Base-by-base conservation (phyloP, 1,139 yeast genomes). In the Candida anutae region DNA sequence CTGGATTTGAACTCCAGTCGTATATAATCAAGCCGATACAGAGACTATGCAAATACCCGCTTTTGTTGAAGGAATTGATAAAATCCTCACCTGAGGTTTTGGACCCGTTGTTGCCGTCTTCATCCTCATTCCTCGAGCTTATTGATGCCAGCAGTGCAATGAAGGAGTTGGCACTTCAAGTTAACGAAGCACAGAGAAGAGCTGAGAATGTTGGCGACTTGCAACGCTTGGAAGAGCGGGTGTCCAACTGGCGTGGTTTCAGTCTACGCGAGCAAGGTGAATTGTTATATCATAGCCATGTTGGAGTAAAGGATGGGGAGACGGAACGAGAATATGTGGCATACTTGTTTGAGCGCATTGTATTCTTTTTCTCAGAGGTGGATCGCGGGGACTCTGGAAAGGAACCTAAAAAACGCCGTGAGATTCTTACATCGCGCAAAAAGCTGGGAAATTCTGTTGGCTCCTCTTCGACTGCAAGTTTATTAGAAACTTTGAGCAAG, bases 231-330 rank as follows among this genome's bases (percentile, higher is more conserved):
- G 67, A 71, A 30, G 82, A 75, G 23, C 69, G 90, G 34, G 93
- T 88, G 9, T 64, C 70, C 23, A 94, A 88, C 53, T 90, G 98
- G 98, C 74, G 88, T 42, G 97, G 96, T n/a, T 88, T 85, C 53
- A 77, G 77, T 38, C 62, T 83, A 29, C 69, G 68, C 35, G 83
- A 78, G 41, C 85, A 87, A 54, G 98, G 99, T 16, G 94, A 83
- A 35, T 66, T 90, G 32, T 56, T 88, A 28, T 76, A 77, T 47
- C 84, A 78, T 45, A 94, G 90, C 29, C 61, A 67, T 21, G 90
- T 84, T 25, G 77, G 79, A 2, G 95, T 90, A 10, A 69, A 67
- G 36, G 85, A 81, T 49, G 72, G 72, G 25, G 93, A 85, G 24
- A 69, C 71, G 28, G 98, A 90, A 50, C 75, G 84, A 35, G 96